Base-by-base conservation (phyloP, 1,284 basidiomycete genomes). In the Fomitopsis pinicola region DNA sequence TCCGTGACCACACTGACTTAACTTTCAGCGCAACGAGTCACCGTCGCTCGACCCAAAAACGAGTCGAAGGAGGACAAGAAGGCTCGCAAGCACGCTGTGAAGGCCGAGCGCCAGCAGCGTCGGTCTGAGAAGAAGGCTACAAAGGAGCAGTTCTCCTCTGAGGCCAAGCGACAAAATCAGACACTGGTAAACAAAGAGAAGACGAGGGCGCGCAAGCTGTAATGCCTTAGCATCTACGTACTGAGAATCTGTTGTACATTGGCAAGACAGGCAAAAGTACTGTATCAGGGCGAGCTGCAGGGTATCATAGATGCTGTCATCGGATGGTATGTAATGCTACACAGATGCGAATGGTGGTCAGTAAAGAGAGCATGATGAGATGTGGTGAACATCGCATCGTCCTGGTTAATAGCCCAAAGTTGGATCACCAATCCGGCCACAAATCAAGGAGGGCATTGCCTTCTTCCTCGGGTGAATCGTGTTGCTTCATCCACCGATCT, bases 31-130 rank as follows among this genome's bases (percentile, higher is more conserved):
- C 66, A 64, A 42, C 77, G 73, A 42, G 74, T 77, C 61, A 86
- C 88, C 1, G 74, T 93, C 58, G 76, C 84, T n/a, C 83, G 96
- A 28, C 78, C 87, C 0, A 88, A 89, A 64, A 81, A 87, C 64
- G 97, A 99, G 76, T 83, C 87, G 3, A 85, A 86, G 60, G 95
- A 95, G 67, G 94, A 93, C 52, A 94, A 94, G 75, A 94, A 88
- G 69, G 85, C 87, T 0, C 85, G 97, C 22, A 99, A 99, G 75
- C 81, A 85, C n/a, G 89, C 87, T 0, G 86, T 95, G 42, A 99
- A 98, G 75, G 83, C 82, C 8, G 91, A 94, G 66, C 84, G 91
- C 62, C 88, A 91, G 66, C 76, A 78, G 42, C 85, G 95, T 45
- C 82, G 95, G 50, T 79, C 75, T 14, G 90, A 94, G 71, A 98